Evolutionary conservation across 495 filamentous ascomycete species (phyloP).

Genomic region (Glonium stellatum): DNA sequence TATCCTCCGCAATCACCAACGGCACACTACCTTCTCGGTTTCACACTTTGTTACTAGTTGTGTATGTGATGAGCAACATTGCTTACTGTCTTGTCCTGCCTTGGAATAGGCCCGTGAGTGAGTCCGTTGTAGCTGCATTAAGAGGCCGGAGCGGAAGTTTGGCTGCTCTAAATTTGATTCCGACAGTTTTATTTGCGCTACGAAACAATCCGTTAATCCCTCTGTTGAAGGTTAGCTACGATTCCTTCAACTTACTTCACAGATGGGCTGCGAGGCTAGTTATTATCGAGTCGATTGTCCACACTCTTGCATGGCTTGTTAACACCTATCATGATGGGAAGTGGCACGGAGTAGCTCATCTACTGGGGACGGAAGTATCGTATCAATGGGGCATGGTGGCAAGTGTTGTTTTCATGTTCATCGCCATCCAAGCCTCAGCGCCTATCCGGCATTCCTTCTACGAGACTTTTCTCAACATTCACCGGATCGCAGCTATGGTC

Average conservation of each 20-base stretch:
- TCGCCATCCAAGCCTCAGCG: conserved; percentile 46
- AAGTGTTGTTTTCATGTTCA: conserved; percentile 42
- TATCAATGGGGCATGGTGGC: conserved; percentile 37
- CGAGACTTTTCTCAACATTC: conserved; percentile 51
- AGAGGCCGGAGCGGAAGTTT: conserved; percentile 81
- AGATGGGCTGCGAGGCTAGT: conserved; percentile 93
- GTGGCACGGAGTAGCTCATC: conserved; percentile 14
- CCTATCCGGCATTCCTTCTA: conserved; percentile 53
- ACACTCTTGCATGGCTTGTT: conserved; percentile 63
- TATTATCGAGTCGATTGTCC: conserved; percentile 65
- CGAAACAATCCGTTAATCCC: conserved; percentile 90
- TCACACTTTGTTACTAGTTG: conserved; percentile 65
- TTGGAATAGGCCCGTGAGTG: conserved; percentile 40
- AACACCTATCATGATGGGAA: conserved; percentile 37
- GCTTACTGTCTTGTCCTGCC: conserved; percentile 74
- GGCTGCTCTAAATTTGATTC: conserved; percentile 83
- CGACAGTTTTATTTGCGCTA: conserved; percentile 77
- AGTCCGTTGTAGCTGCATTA: conserved; percentile 54
- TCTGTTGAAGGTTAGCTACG: conserved; percentile 79
- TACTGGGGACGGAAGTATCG: conserved; percentile 17
- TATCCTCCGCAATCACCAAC: conserved; percentile 79
- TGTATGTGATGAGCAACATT: conserved; percentile 70
- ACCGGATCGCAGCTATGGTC: conserved; percentile 45
- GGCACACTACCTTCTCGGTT: conserved; percentile 84
- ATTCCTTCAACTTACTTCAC: conserved; percentile 93